Evolutionary conservation across 2,329 filamentous ascomycete species (phyloP).

Genomic region (Metarhizium humberi): DNA sequence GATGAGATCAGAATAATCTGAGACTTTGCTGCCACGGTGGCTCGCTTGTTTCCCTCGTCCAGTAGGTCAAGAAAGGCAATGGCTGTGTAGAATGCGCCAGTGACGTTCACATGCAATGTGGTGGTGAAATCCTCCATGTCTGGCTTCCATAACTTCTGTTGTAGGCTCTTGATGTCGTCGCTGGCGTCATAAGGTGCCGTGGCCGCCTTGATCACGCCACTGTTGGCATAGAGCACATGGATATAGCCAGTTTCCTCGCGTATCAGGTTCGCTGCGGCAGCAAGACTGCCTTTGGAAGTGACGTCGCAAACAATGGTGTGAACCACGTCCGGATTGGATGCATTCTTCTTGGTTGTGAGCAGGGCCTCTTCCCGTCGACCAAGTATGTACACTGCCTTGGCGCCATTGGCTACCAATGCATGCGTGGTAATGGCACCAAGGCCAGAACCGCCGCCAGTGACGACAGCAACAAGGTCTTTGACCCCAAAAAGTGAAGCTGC

Average conservation of each 20-base stretch:
- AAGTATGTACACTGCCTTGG: slow-evolving; percentile 29
- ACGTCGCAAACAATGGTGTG: slow-evolving; percentile 31
- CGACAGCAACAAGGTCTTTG: slow-evolving; percentile 44
- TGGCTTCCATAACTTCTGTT: slow-evolving; percentile 10
- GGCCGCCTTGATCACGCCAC: slow-evolving; percentile 31
- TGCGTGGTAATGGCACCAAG: slow-evolving; percentile 46
- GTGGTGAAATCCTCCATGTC: slow-evolving; percentile 48
- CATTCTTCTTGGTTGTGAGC: slow-evolving; percentile 10
- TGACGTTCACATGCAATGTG: slow-evolving; percentile 52
- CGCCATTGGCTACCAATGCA: slow-evolving; percentile 22
- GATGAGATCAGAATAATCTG: slow-evolving; percentile 45
- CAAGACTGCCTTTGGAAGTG: slow-evolving; percentile 37
- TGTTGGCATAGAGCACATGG: slow-evolving; percentile 54
- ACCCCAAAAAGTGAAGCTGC: slow-evolving; percentile 36
- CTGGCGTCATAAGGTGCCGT: not conserved
- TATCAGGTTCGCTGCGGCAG: slow-evolving; percentile 49
- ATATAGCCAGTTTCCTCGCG: slow-evolving; percentile 47
- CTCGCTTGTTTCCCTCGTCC: slow-evolving; percentile 35
- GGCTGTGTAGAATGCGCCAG: slow-evolving; percentile 30
- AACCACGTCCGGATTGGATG: slow-evolving; percentile 19
- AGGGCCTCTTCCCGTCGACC: slow-evolving; percentile 28
- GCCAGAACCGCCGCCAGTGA: slow-evolving; percentile 49
- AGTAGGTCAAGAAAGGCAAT: slow-evolving; percentile 52
- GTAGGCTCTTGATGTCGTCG: slow-evolving; percentile 7
- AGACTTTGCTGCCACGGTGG: slow-evolving; percentile 12